phyloP scores from a whole-genome alignment of 768 basidiomycete species.

The Thelephora aurantiotincta region DNA sequence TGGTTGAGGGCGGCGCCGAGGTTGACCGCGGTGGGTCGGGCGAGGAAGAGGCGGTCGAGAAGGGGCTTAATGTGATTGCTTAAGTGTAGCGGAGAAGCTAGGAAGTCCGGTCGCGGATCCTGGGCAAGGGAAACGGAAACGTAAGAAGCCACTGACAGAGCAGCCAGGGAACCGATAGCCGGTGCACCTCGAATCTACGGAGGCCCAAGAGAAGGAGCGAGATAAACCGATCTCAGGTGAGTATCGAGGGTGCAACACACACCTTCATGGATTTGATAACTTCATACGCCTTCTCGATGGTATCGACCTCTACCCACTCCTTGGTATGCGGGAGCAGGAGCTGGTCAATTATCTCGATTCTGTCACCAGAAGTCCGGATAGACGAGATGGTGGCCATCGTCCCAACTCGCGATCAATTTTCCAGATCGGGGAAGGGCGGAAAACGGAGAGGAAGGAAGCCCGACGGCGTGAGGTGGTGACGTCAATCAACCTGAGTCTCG shows the following conservation, averaged over 20 bases:
- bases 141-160: slow-evolving; percentile 58
- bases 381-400: slow-evolving; percentile 19
- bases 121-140: slow-evolving; percentile 38
- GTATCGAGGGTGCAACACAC: slow-evolving; percentile 1
- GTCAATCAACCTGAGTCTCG: too few species aligned
- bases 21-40: slow-evolving; percentile 95
- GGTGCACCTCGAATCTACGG: slow-evolving; percentile 78
- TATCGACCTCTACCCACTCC: slow-evolving; percentile 49
- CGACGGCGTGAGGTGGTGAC: too few species aligned
- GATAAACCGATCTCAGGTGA: too few species aligned
- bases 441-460: too few species aligned
- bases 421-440: too few species aligned
- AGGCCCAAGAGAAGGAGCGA: not conserved
- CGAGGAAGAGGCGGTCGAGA: slow-evolving; percentile 64
- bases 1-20: slow-evolving; percentile 76
- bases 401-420: too few species aligned
- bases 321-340: slow-evolving; percentile 68
- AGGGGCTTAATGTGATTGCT: slow-evolving; percentile 38
- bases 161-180: slow-evolving; percentile 86
- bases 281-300: slow-evolving; percentile 74
- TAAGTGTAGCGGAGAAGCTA: slow-evolving; percentile 38
- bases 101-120: slow-evolving; percentile 35
- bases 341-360: slow-evolving; percentile 84
- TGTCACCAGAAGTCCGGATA: slow-evolving; percentile 29
- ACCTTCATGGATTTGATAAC: slow-evolving; percentile 97